Percentiles rank a stretch among this genome's conserved stretches.
These are phyloP conservation scores for Wallemia hederae DNA, from an alignment of 1,284 basidiomycete genomes.

Conservation along the genomic window DNA sequence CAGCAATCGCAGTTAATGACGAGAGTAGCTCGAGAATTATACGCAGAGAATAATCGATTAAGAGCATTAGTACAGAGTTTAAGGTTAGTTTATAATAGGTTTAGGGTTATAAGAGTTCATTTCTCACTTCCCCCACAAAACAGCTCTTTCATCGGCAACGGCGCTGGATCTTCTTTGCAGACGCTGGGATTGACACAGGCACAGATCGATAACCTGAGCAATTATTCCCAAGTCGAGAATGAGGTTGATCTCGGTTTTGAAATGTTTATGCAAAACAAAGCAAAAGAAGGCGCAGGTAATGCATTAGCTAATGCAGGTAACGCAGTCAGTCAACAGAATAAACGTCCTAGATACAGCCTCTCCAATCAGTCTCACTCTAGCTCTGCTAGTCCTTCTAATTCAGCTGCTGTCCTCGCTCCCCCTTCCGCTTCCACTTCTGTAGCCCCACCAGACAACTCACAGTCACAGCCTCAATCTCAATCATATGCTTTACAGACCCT, in stretches of 20 bases:
- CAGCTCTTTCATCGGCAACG: not conserved
- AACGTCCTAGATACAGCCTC: not conserved
- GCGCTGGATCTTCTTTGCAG: not conserved
- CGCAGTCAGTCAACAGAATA: too few species aligned
- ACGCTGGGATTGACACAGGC: not conserved
- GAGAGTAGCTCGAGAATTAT: not conserved
- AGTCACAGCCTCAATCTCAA: not conserved
- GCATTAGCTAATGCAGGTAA: too few species aligned
- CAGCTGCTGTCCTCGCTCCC: too few species aligned
- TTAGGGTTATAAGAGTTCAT: not conserved
- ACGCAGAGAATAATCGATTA: not conserved
- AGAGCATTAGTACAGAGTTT: not conserved
- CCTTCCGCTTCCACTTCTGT: too few species aligned
- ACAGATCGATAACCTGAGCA: not conserved
- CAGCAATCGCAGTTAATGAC: not conserved
- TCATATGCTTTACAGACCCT: not conserved
- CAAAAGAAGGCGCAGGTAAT: not conserved
- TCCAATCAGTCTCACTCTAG: not conserved
- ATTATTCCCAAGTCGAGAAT: not conserved
- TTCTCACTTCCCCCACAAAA: too few species aligned
- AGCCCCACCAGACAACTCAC: too few species aligned
- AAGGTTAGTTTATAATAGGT: not conserved
- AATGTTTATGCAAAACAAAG: not conserved
- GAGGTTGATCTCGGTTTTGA: not conserved
- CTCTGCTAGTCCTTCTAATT: not conserved